Percentiles rank a stretch among this genome's conserved stretches.
phyloP scores from a whole-genome alignment of 768 basidiomycete genomes.

The Lactarius indigo region DNA sequence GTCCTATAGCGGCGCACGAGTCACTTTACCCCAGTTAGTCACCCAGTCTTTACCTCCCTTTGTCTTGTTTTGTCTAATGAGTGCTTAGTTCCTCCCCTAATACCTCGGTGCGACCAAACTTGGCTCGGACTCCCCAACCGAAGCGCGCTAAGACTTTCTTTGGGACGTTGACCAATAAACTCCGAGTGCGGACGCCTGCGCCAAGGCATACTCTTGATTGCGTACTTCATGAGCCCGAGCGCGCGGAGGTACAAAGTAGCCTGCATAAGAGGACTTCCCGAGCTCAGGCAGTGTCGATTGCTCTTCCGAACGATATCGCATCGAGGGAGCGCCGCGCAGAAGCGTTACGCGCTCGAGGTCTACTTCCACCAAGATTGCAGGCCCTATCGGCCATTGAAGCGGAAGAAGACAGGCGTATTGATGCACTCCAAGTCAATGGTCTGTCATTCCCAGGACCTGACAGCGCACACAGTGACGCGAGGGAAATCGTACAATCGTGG shows the following conservation, averaged over 20 bases:
- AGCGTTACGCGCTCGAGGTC: conserved; percentile 22
- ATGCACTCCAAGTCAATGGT: not conserved
- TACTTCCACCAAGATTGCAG: conserved; percentile 10
- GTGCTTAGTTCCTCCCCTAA: not conserved
- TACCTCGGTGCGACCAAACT: not conserved
- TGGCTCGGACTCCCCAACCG: not conserved
- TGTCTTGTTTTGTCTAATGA: not conserved
- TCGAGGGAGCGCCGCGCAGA: conserved; percentile 21
- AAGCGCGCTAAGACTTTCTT: conserved; percentile 13
- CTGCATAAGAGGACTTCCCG: not conserved
- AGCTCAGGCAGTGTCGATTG: conserved; percentile 7
- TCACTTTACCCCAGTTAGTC: conserved; percentile 4
- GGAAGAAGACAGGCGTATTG: conserved; percentile 17
- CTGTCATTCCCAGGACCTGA: not conserved
- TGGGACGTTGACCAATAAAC: conserved; percentile 6
- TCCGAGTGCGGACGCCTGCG: conserved; percentile 5
- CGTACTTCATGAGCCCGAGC: not conserved
- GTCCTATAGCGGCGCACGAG: not conserved
- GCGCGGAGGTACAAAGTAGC: not conserved
- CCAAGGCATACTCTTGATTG: not conserved
- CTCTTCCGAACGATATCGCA: conserved; percentile 12
- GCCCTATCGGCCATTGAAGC: conserved; percentile 24
- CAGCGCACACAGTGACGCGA: conserved; percentile 11
- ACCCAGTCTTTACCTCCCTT: not conserved
- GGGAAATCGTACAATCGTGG: conserved; percentile 20